A percentile compares a stretch with the other conserved stretches of the same genome.
phyloP scores from a whole-genome alignment of 2,329 filamentous ascomycete genomes.

The Boeremia exigua region DNA sequence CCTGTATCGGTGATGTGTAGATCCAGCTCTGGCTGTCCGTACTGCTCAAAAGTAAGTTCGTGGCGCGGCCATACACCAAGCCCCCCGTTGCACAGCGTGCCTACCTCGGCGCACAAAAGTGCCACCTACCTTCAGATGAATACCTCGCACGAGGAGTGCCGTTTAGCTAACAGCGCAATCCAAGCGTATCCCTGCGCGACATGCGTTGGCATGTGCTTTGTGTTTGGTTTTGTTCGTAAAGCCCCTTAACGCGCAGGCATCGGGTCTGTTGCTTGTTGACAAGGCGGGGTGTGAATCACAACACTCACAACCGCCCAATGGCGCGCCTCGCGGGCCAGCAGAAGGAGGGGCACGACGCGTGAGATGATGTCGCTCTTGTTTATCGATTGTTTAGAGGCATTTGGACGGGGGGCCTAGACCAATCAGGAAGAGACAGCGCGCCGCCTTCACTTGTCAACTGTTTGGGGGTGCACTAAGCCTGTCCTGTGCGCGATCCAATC shows the following conservation, averaged over 20 bases:
- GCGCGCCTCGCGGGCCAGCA: constrained; percentile 20
- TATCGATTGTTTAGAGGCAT: constrained; percentile 16
- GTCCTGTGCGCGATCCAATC: constrained; percentile 15
- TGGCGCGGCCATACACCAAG: too few species aligned
- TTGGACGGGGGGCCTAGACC: constrained; percentile 15
- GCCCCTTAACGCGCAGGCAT: constrained; percentile 10
- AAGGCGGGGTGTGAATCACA: neutral
- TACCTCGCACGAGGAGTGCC: too few species aligned
- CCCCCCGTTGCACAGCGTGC: too few species aligned
- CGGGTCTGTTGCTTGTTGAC: constrained; percentile 8
- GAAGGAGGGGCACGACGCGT: constrained; percentile 25
- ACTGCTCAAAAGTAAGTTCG: too few species aligned
- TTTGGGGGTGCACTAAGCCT: constrained; percentile 9
- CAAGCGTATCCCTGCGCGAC: neutral
- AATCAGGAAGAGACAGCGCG: constrained; percentile 19
- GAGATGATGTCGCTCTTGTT: constrained; percentile 25
- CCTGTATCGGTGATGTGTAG: too few species aligned
- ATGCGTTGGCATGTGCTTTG: neutral
- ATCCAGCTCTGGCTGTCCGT: too few species aligned
- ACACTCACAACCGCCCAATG: constrained; percentile 14
- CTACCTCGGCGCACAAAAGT: too few species aligned
- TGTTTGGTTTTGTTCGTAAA: neutral
- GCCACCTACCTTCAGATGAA: too few species aligned
- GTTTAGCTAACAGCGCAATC: neutral
- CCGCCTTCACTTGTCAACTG: constrained; percentile 23